phyloP scores from a whole-genome alignment of 306 rosid species.

The Castanea crenata region DNA sequence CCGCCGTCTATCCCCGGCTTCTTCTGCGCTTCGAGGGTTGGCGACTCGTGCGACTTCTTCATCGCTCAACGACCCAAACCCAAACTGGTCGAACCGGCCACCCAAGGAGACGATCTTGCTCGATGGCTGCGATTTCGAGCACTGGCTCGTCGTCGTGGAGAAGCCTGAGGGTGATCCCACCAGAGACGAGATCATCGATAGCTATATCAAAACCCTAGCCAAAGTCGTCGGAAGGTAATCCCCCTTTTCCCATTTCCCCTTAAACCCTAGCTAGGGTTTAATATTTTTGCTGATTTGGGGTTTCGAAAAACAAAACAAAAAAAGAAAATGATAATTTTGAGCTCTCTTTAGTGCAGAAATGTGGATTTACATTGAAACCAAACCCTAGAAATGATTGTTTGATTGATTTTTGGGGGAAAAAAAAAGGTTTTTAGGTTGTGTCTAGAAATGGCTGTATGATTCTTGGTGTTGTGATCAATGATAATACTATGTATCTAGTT shows the following conservation, averaged over 20 bases:
- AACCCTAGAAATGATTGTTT: no score
- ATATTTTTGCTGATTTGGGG: no score
- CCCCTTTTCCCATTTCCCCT: not conserved
- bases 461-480: no score
- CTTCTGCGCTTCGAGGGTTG: constrained; percentile 31
- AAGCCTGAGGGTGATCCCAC: constrained; percentile 70
- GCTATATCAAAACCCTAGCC: constrained; percentile 74
- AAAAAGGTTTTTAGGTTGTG: no score
- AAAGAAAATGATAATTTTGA: no score
- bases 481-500: no score
- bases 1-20: constrained; percentile 11
- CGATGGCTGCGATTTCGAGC: constrained; percentile 96
- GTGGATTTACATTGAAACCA: no score
- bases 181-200: constrained; percentile 75
- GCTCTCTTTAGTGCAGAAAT: no score
- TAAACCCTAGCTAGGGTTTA: no score
- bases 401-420: no score
- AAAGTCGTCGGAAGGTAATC: constrained; percentile 67
- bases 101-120: constrained; percentile 91
- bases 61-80: constrained; percentile 87
- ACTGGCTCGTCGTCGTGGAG: constrained; percentile 96
- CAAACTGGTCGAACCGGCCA: constrained; percentile 92
- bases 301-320: no score
- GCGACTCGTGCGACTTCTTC: constrained; percentile 80
- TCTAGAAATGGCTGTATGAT: no score